These are phyloP conservation scores for Annulohypoxylon maeteangense DNA, from an alignment of 495 filamentous ascomycete genomes.

Conservation along the genomic window DNA sequence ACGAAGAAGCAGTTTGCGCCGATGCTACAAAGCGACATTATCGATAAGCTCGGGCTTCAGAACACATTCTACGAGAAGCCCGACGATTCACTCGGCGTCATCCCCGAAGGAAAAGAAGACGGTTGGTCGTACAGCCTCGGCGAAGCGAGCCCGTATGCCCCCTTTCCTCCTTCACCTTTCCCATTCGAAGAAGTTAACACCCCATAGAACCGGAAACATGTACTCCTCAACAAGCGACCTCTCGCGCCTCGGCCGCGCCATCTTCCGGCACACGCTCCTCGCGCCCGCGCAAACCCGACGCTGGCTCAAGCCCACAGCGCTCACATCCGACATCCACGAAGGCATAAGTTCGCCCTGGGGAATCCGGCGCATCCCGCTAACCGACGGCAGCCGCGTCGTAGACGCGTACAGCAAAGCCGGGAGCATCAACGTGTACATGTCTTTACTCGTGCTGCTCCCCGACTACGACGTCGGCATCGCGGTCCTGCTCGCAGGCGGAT, in stretches of 20 bases:
- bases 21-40: constrained; percentile 57
- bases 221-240: constrained; percentile 66
- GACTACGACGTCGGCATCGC: constrained; percentile 64
- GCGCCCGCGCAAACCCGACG: constrained; percentile 56
- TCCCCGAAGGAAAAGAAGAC: constrained; percentile 46
- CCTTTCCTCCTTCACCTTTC: background rate
- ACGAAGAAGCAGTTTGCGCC: constrained; percentile 57
- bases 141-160: constrained; percentile 53
- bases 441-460: constrained; percentile 60
- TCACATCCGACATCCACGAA: constrained; percentile 59
- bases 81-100: constrained; percentile 44
- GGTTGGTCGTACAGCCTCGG: constrained; percentile 55
- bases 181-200: background rate
- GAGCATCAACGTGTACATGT: constrained; percentile 60
- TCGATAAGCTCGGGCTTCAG: constrained; percentile 58
- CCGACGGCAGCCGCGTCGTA: constrained; percentile 59
- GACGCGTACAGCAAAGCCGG: constrained; percentile 66
- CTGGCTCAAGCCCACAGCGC: constrained; percentile 66
- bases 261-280: constrained; percentile 63
- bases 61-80: constrained; percentile 54
- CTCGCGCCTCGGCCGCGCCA: constrained; percentile 62
- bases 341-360: constrained; percentile 69
- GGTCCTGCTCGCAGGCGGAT: constrained; percentile 51
- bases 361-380: constrained; percentile 54
- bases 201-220: constrained; percentile 63